Percentiles rank a stretch among this genome's conserved stretches.
Evolutionary conservation across 768 basidiomycete species (phyloP).

Genomic region (Crepidotus variabilis): DNA sequence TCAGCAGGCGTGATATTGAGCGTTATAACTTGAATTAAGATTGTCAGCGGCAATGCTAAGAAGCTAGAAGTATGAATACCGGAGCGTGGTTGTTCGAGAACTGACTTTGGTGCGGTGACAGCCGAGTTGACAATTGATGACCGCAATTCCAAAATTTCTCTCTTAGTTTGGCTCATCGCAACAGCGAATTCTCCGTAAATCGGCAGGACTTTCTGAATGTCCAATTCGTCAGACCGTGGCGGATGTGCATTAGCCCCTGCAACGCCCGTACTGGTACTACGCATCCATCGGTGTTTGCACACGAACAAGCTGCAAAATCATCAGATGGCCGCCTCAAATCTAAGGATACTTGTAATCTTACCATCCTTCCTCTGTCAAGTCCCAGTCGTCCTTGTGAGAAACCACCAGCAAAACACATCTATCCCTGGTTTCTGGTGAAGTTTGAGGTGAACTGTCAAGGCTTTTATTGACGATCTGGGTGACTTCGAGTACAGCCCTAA

Average conservation of each 20-base stretch:
- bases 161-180: constrained; percentile 51
- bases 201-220: constrained; percentile 40
- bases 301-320: constrained; percentile 40
- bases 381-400: constrained; percentile 39
- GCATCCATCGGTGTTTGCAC: constrained; percentile 30
- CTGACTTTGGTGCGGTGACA: constrained; percentile 17
- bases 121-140: constrained; percentile 3
- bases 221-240: constrained; percentile 7
- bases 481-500: constrained; percentile 40
- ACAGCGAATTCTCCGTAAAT: constrained; percentile 53
- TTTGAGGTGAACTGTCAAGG: constrained; percentile 6
- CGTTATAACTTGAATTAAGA: constrained; percentile 38
- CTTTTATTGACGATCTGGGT: constrained; percentile 18
- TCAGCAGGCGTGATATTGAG: constrained; percentile 50
- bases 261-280: not conserved
- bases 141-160: constrained; percentile 31
- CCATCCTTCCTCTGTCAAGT: constrained; percentile 52
- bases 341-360: constrained; percentile 20
- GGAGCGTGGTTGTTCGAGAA: constrained; percentile 31
- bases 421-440: constrained; percentile 9
- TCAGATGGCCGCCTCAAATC: constrained; percentile 2
- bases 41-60: not conserved
- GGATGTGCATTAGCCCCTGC: constrained; percentile 2
- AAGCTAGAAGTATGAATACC: constrained; percentile 27
- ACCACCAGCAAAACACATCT: constrained; percentile 46